phyloP scores from a whole-genome alignment of 495 filamentous ascomycete species.

The Penicillium nucicola region DNA sequence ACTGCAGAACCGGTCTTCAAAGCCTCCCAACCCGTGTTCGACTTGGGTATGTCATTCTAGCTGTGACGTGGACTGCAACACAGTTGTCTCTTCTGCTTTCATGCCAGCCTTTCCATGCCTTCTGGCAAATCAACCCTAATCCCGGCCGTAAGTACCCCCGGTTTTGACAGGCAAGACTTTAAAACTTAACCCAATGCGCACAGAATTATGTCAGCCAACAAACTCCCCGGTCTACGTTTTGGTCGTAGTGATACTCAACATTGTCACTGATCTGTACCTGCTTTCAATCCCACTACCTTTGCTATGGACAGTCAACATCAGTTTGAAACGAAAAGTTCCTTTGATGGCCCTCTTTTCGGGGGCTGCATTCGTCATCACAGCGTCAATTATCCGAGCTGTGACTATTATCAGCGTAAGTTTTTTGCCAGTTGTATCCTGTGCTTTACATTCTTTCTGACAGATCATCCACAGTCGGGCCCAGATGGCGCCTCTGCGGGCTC shows the following conservation, averaged over 20 bases:
- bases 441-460: background rate
- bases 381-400: constrained; percentile 52
- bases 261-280: constrained; percentile 49
- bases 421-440: background rate
- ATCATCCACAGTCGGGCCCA: constrained; percentile 11
- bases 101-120: constrained; percentile 46
- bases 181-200: constrained; percentile 7
- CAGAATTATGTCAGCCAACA: constrained; percentile 36
- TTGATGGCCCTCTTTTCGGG: constrained; percentile 53
- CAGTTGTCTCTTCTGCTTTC: constrained; percentile 41
- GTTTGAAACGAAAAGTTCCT: constrained; percentile 39
- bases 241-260: constrained; percentile 43
- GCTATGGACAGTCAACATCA: constrained; percentile 48
- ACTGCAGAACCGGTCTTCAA: constrained; percentile 35
- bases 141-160: constrained; percentile 44
- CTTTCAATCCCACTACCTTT: constrained; percentile 50
- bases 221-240: constrained; percentile 31
- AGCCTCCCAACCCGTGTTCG: constrained; percentile 40
- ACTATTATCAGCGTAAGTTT: constrained; percentile 45
- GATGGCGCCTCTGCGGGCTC: constrained; percentile 43
- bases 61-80: constrained; percentile 42
- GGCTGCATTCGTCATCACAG: constrained; percentile 52
- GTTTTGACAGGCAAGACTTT: background rate
- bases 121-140: constrained; percentile 51
- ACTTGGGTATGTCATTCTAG: constrained; percentile 44